These are phyloP conservation scores for Aphanomyces euteiches DNA, from an alignment of 352 stramenopile species.

Conservation along the genomic window DNA sequence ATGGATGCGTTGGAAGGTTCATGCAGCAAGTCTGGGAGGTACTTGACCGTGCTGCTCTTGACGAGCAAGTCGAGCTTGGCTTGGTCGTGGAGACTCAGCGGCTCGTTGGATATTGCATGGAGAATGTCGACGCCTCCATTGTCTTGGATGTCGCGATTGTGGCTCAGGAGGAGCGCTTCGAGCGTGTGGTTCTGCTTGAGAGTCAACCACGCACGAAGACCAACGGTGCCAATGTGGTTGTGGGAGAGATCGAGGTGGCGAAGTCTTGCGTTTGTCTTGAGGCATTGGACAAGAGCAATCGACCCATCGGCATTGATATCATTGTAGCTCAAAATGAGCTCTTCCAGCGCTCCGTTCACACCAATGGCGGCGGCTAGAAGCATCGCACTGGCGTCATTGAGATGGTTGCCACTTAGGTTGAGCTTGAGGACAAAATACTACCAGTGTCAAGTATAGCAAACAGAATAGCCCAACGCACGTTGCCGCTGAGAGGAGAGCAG, in stretches of 20 bases:
- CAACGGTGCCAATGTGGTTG: slow-evolving; percentile 59
- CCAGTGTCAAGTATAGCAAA: not conserved
- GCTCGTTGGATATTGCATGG: slow-evolving; percentile 42
- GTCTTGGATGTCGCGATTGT: slow-evolving; percentile 61
- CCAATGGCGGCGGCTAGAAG: slow-evolving; percentile 52
- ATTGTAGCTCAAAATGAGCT: slow-evolving; percentile 75
- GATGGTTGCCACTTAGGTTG: slow-evolving; percentile 61
- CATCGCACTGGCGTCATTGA: slow-evolving; percentile 50
- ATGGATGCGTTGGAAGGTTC: slow-evolving; percentile 19
- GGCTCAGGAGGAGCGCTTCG: slow-evolving; percentile 53
- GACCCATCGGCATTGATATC: slow-evolving; percentile 50
- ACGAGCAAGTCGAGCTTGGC: slow-evolving; percentile 54
- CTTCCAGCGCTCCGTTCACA: slow-evolving; percentile 46
- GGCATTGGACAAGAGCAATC: slow-evolving; percentile 47
- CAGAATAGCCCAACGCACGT: slow-evolving; percentile 41
- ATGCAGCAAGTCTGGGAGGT: slow-evolving; percentile 32
- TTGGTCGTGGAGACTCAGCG: slow-evolving; percentile 40
- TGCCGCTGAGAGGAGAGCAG: slow-evolving; percentile 43
- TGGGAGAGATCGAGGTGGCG: slow-evolving; percentile 57
- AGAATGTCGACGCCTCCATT: slow-evolving; percentile 52
- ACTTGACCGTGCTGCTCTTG: slow-evolving; percentile 32
- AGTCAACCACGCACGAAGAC: slow-evolving; percentile 58
- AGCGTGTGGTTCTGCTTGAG: slow-evolving; percentile 51
- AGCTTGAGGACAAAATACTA: slow-evolving; percentile 58
- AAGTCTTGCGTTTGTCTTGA: slow-evolving; percentile 45